Base-by-base conservation (phyloP, 208 protist species). In the Trypanosoma boissoni region DNA sequence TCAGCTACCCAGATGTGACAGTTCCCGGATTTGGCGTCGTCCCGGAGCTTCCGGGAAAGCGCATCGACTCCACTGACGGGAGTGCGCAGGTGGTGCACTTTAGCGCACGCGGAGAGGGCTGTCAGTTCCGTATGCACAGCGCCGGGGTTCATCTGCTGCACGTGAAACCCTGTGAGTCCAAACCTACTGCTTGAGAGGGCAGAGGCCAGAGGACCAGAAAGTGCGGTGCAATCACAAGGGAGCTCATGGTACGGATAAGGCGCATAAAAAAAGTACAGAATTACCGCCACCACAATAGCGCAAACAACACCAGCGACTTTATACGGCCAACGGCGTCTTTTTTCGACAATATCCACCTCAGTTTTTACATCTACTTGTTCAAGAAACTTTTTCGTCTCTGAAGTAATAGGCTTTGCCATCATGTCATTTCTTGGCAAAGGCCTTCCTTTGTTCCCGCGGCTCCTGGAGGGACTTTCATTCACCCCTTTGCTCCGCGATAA, bases 1-100 rank as follows among this genome's bases (percentile, higher is more conserved):
- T 69, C 52, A 4, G 74, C 67, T 5, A 88, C 50, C 84, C 84
- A 91, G 56, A 86, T 64, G 26, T 80, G 54, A 48, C 84, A 88
- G 14, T 50, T 53, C 3, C 16, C 20, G 4, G 50, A 20, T 10
- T 14, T 27, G 23, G 49, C 64, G 43, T 63, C 64, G 0, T 53
- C 39, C 27, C 41, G 20, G 1, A 67, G 34, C 10, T 42, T 34
- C 3, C 51, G 26, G 9, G 48, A 32, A 53, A 67, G 51, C 3
- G 50, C 45, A 37, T 21, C 23, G 18, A 67, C 43, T 36, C 31
- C 27, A 21, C 46, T 34, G 53, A 75, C 70, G 3, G 76, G 53
- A 9, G 20, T 14, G 9, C 42, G 23, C n/a, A 86, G 56, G 20
- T 37, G 54, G 37, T 45, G 39, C 1, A 75, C 56, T 20, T 26